Base-by-base conservation (phyloP, 768 basidiomycete species). In the Lactifluus piperatus region DNA sequence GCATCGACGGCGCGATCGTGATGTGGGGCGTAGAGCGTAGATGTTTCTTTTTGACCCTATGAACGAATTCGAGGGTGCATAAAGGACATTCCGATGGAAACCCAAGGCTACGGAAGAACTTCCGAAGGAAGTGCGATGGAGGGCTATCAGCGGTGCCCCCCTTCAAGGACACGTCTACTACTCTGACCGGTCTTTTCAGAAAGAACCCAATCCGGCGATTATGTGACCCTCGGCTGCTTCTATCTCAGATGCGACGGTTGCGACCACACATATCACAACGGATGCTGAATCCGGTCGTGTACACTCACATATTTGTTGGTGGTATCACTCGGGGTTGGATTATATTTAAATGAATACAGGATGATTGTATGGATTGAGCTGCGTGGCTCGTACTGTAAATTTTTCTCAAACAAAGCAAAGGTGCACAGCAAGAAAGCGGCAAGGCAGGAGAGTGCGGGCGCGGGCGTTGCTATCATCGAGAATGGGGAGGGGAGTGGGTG, bases 351-450 rank as follows among this genome's bases (percentile, higher is more conserved):
- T 41, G 60, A 52, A 61, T 51, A 61, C 45, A 56, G 22, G 37
- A 46, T 32, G 44, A 18, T 46, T 46, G 60, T 47, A 51, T 37
- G 36, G 18, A 61, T 47, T 51, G 54, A 55, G 51, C 34, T 47
- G 49, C n/a, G n/a, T 36, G 43, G 54, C 43, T 51, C 59, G 60
- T 61, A 56, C 50, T 49, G 43, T 61, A 56, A 51, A n/a, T 36
- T 34, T 34, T 14, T 47, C 44, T 47, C 27, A 18, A 44, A 56
- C 43, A 48, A 22, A 53, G 36, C 43, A 56, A 47, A 56, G 24
- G 26, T 52, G 52, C 58, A 60, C 45, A 53, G 57, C 57, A 48
- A 49, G 47, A 59, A 51, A 60, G n/a, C 47, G 47, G 47, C 18
- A 22, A 18, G 36, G 26, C 22, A 44, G 11, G 24, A 16, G 43